Percentiles rank a stretch among this genome's conserved stretches.
Evolutionary conservation across 495 filamentous ascomycete species (phyloP).

Genomic region (Lasiosphaeria ovina): DNA sequence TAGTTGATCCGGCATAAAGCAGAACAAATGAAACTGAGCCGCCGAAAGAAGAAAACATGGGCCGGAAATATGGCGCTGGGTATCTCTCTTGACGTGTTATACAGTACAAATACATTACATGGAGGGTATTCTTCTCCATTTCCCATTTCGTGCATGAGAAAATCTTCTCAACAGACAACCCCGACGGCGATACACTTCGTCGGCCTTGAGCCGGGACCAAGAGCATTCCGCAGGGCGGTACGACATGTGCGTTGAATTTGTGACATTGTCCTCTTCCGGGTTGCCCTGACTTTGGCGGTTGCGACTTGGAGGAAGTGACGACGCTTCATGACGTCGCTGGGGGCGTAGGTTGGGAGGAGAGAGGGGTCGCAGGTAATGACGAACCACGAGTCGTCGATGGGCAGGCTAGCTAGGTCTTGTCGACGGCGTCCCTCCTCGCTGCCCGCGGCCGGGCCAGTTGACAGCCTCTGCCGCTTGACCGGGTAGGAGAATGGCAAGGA

Average conservation of each 20-base stretch:
- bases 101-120: too few relatives aligned
- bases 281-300: constrained; percentile 16
- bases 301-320: constrained; percentile 14
- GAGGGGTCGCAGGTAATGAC: constrained; percentile 19
- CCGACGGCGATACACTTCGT: constrained; percentile 23
- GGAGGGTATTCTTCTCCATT: too few relatives aligned
- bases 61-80: too few relatives aligned
- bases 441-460: background rate
- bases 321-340: constrained; percentile 18
- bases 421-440: background rate
- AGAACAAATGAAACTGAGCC: too few relatives aligned
- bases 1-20: too few relatives aligned
- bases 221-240: constrained; percentile 9
- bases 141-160: too few relatives aligned
- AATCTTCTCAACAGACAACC: background rate
- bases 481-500: constrained; percentile 20
- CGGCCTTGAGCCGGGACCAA: constrained; percentile 3
- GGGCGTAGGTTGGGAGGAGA: constrained; percentile 24
- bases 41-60: too few relatives aligned
- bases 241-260: constrained; percentile 16
- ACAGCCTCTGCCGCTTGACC: background rate
- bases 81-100: too few relatives aligned
- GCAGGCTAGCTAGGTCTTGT: background rate
- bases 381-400: constrained; percentile 23
- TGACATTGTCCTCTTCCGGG: constrained; percentile 15